Evolutionary conservation across 495 filamentous ascomycete genomes (phyloP), one percentile per base, ranked within the genome.

Genomic region (Bathelium albidoporum): DNA sequence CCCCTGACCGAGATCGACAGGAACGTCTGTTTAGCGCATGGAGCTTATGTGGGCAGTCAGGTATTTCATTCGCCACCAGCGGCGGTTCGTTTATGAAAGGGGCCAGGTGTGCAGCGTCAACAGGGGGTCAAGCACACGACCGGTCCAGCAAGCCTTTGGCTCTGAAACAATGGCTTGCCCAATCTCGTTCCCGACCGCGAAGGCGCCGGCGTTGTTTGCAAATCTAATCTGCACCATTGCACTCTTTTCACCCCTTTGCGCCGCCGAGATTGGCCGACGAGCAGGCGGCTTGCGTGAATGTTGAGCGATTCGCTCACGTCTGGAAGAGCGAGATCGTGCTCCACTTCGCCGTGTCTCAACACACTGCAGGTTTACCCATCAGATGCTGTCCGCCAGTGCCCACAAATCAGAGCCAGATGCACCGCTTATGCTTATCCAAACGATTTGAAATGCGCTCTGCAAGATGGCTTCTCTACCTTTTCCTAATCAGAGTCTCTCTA

Each of bases 51-150:
- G 7, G 29, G 5, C 49, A n/a, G n/a, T 20, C 12, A 16, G 12
- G 10, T 9, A 7, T 29, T 29, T 55, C 5, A 55, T 55, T 55
- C 49, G 49, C 12, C 24, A 20, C 24, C 16, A 2, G 24, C 12
- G 44, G 5, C 24, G n/a, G 49, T 55, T 55, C 29, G 49, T 55
- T 55, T 55, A 55, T 55, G 49, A 55, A 55, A 55, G 49, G 49
- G 49, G 24, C 7, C 20, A 24, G 16, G 22, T 20, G 11, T 55
- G 44, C 44, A 49, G 9, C 18, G 5, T 16, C 5, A 18, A 24
- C 26, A 12, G 29, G 49, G 49, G 49, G 4, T 55, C 29, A 11
- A 16, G 20, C 20, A 7, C 49, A 29, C 20, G 49, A 24, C 20
- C 29, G 5, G 12, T 10, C 24, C 49, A 18, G 43, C 43, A 20